These are phyloP conservation scores for Scheffersomyces stipitis DNA, from an alignment of 805 yeast genomes.

Conservation along the genomic window DNA sequence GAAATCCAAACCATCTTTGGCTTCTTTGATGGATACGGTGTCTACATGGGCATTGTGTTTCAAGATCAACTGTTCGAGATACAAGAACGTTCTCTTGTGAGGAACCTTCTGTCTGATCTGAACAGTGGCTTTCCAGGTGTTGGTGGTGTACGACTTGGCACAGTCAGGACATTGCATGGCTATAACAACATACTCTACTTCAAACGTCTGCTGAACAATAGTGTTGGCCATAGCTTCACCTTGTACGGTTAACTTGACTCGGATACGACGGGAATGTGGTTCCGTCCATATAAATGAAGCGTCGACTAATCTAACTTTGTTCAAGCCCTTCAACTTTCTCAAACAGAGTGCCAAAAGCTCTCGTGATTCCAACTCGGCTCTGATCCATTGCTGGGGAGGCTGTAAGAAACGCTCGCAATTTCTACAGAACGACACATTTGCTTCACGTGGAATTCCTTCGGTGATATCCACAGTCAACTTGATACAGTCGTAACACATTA, in stretches of 20 bases:
- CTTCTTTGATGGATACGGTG: constrained; percentile 89
- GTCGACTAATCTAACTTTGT: constrained; percentile 82
- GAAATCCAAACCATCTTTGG: constrained; percentile 93
- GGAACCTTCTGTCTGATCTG: constrained; percentile 97
- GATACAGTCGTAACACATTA: constrained; percentile 97
- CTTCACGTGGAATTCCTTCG: constrained; percentile 88
- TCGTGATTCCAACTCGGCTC: constrained; percentile 87
- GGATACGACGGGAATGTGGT: constrained; percentile 95
- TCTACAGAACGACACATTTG: constrained; percentile 89
- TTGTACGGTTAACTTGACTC: constrained; percentile 89
- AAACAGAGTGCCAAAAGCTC: constrained; percentile 89
- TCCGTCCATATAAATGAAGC: constrained; percentile 98
- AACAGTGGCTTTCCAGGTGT: constrained; percentile 97
- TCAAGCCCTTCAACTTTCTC: constrained; percentile 83
- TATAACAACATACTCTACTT: constrained; percentile 87
- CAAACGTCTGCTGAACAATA: constrained; percentile 90
- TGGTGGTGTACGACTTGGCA: constrained; percentile 94
- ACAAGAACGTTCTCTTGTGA: constrained; percentile 94
- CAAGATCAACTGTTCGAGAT: constrained; percentile 91
- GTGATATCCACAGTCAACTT: constrained; percentile 92
- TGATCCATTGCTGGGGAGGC: constrained; percentile 93
- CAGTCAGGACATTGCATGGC: constrained; percentile 99
- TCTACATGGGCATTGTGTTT: constrained; percentile 91
- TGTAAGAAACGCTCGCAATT: constrained; percentile 95
- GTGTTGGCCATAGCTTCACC: constrained; percentile 95